Evolutionary conservation across 768 basidiomycete species (phyloP), one percentile per base, ranked within the genome.

Genomic region (Panellus pusillus): DNA sequence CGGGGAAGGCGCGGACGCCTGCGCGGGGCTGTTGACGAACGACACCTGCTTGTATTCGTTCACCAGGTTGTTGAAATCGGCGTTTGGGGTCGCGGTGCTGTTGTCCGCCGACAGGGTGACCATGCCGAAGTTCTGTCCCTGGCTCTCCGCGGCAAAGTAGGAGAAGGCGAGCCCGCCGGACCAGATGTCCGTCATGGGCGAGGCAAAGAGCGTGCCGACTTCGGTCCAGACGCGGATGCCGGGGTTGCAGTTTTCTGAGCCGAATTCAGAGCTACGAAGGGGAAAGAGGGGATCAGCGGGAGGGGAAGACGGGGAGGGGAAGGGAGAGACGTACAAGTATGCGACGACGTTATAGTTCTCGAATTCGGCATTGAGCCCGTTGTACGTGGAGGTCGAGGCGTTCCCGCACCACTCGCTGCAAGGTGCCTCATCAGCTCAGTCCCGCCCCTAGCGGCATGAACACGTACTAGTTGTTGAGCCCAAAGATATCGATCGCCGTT

Each of bases 121-220:
- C 78, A 96, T 89, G 20, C 94, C 94, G 59, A 90, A 97, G 62
- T 87, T 73, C 45, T 91, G 91, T 47, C 78, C 73, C 8, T 76
- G 81, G 60, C 86, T 86, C n/a, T 65, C 43, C 17, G 91, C 91
- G 2, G 90, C 88, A 81, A 96, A 94, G 70, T 95, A 96, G 44
- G 86, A 87, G 70, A 92, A 93, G 4, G 93, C 93, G 48, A 96
- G 61, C 47, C 91, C 93, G 57, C 94, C 94, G 29, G 90, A 93
- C 85, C 89, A 96, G 45, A 87, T 84, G 50, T 83, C 70, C 17
- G 84, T 79, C 82, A 94, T 91, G 7, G 87, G 69, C 11, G 79
- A 66, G 55, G 87, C 79, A 68, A 91, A 90, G 24, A 96, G 76
- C 24, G 86, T 82, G 43, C 69, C 76, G 13, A 84, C 81, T 67